A percentile compares a stretch with the other conserved stretches of the same genome.
Evolutionary conservation across 371 early-diverging fungal genomes (phyloP).

Genomic region (Rhizopus delemar): DNA sequence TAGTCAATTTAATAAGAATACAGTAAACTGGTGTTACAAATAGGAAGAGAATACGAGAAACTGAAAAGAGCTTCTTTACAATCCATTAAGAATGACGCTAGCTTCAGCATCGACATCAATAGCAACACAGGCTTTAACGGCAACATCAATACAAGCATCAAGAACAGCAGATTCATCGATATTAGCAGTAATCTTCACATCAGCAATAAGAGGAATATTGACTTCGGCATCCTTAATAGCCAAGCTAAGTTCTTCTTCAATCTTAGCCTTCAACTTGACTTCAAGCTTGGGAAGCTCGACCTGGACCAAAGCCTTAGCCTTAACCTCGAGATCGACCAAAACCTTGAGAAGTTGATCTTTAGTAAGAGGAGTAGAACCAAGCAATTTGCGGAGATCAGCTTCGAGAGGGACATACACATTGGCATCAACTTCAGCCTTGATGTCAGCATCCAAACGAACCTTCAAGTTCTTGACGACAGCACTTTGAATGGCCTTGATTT

Average conservation of each 20-base stretch:
- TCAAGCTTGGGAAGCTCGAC: constrained; percentile 29
- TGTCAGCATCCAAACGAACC: constrained; percentile 11
- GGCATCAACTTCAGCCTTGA: constrained; percentile 24
- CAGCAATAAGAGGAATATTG: constrained; percentile 20
- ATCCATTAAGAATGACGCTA: constrained; percentile 8
- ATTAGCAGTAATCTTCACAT: not conserved
- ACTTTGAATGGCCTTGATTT: constrained; percentile 24
- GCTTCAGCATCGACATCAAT: constrained; percentile 19
- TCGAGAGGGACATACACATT: constrained; percentile 27
- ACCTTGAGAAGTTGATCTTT: constrained; percentile 19
- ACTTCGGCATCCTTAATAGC: constrained; percentile 27
- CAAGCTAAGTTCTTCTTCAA: constrained; percentile 18
- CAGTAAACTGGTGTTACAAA: not conserved
- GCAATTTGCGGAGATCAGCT: constrained; percentile 18
- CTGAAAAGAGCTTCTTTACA: constrained; percentile 1
- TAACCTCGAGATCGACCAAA: constrained; percentile 26
- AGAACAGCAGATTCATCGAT: constrained; percentile 10
- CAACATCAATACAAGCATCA: constrained; percentile 11
- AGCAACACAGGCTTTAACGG: constrained; percentile 12
- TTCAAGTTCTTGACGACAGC: constrained; percentile 28
- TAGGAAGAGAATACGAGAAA: not conserved
- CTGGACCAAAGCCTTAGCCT: constrained; percentile 24
- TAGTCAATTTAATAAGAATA: too few relatives aligned
- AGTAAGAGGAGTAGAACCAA: constrained; percentile 16
- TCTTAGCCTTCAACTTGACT: constrained; percentile 19